Percentiles rank a stretch among this genome's conserved stretches.
These are phyloP conservation scores for Glutinoglossum americanum DNA, from an alignment of 495 filamentous ascomycete genomes.

Conservation along the genomic window DNA sequence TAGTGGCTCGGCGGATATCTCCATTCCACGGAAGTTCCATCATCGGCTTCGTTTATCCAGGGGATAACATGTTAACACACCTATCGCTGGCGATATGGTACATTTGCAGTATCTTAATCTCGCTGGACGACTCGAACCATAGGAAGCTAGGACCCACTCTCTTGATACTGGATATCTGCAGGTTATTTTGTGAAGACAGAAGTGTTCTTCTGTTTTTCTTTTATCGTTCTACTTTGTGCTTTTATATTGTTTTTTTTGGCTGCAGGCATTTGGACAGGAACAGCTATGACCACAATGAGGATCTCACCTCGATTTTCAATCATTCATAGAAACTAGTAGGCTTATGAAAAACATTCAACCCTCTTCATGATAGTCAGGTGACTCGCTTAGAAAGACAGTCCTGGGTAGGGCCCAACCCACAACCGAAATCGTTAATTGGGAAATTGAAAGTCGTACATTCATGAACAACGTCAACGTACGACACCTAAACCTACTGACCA, in stretches of 20 bases:
- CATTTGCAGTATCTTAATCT: not conserved
- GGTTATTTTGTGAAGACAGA: not conserved
- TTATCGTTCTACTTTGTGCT: not conserved
- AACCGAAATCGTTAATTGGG: not conserved
- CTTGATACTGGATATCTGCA: not conserved
- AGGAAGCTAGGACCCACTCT: not conserved
- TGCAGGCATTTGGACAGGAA: too few relatives aligned
- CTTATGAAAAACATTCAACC: too few relatives aligned
- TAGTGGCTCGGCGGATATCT: not conserved
- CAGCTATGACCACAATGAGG: too few relatives aligned
- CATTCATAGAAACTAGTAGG: too few relatives aligned
- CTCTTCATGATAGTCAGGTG: slow-evolving; percentile 1
- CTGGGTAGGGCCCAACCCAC: not conserved
- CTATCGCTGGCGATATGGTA: not conserved
- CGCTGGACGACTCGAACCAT: not conserved
- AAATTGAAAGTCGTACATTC: not conserved
- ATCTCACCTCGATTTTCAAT: too few relatives aligned
- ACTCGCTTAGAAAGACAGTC: not conserved
- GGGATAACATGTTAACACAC: not conserved
- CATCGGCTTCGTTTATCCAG: not conserved
- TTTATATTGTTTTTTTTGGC: too few relatives aligned
- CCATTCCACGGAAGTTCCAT: not conserved
- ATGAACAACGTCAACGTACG: not conserved
- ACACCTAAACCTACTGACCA: not conserved
- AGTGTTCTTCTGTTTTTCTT: not conserved